phyloP scores from a whole-genome alignment of 306 rosid genomes.

The Trifolium dubium region DNA sequence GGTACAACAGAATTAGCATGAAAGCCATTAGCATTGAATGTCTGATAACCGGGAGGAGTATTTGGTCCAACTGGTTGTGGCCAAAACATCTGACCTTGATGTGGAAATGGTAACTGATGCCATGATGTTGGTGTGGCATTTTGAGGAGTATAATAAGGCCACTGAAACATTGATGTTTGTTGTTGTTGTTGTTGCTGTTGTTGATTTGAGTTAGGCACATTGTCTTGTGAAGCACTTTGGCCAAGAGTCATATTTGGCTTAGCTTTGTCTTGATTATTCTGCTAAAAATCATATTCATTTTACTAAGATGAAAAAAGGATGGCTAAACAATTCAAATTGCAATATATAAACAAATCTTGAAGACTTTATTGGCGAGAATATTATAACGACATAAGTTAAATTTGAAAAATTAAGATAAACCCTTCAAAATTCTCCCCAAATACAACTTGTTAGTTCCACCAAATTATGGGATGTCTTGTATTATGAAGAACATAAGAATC shows the following conservation, averaged over 20 bases:
- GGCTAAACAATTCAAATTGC: not conserved
- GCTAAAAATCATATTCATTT: conserved; percentile 39
- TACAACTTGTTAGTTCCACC: no score
- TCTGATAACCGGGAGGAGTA: not conserved
- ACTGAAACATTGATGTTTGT: not conserved
- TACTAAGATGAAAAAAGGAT: not conserved
- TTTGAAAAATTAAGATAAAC: no score
- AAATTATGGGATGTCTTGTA: no score
- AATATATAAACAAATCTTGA: not conserved
- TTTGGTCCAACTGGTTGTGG: not conserved
- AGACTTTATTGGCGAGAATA: no score
- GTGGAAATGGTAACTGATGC: conserved; percentile 41
- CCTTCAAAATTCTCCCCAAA: no score
- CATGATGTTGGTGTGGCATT: conserved; percentile 3
- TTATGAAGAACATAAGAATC: no score
- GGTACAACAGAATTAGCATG: conserved; percentile 3
- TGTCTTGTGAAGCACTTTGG: conserved; percentile 30
- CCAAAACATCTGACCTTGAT: conserved; percentile 41
- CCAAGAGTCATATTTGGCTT: conserved; percentile 16
- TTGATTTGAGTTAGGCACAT: conserved; percentile 36
- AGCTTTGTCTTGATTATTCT: conserved; percentile 48
- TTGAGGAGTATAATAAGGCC: not conserved
- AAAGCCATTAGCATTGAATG: not conserved
- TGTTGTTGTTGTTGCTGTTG: conserved; percentile 42
- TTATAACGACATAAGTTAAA: no score